Evolutionary conservation across 768 basidiomycete genomes (phyloP).

Genomic region (Amanita phalloides): DNA sequence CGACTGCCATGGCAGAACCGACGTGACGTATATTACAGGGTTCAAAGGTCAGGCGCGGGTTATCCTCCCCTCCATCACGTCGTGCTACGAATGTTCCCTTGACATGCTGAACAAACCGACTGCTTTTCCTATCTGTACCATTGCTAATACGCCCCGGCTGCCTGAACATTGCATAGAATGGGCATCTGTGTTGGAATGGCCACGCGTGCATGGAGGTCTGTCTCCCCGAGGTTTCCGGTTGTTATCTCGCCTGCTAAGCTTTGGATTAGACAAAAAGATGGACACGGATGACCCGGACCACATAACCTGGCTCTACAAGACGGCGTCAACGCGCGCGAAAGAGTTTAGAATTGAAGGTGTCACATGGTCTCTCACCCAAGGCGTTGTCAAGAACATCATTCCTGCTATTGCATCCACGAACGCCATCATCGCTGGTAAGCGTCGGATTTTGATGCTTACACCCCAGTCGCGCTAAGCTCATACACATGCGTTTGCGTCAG

Average conservation of each 20-base stretch:
- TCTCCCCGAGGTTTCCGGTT: neutral
- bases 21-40: conserved; percentile 33
- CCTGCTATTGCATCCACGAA: conserved; percentile 98
- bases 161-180: conserved; percentile 99
- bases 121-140: conserved; percentile 96
- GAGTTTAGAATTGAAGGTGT: conserved; percentile 98
- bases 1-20: neutral
- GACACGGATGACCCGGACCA: conserved; percentile 98
- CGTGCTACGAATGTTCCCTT: conserved; percentile 96
- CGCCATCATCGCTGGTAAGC: conserved; percentile 87
- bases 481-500: conserved; percentile 24
- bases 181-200: conserved; percentile 99
- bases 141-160: conserved; percentile 94
- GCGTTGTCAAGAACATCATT: conserved; percentile 99
- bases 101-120: conserved; percentile 98
- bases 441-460: neutral
- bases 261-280: conserved; percentile 72
- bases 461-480: neutral
- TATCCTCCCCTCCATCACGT: conserved; percentile 88
- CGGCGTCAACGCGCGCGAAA: conserved; percentile 73
- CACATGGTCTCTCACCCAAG: conserved; percentile 95
- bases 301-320: conserved; percentile 84
- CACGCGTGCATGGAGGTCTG: conserved; percentile 80
- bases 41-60: conserved; percentile 99
- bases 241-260: no score